A percentile compares a stretch with the other conserved stretches of the same genome.
Conservation (phyloP, 768 basidiomycete genomes). For the Podaxis rugospora region DNA sequence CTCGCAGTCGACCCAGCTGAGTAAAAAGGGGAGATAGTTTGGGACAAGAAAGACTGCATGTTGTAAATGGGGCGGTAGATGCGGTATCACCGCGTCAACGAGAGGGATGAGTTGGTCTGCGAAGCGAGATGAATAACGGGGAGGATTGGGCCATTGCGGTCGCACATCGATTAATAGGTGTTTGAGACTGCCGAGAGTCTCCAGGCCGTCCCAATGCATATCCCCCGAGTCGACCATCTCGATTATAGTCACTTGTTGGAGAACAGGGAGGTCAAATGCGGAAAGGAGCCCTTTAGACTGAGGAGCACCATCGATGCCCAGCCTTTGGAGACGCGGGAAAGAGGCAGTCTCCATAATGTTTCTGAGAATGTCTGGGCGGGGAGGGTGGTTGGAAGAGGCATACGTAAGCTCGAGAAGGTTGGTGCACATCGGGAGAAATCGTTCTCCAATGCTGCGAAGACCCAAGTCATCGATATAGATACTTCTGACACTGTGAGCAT, state of each 20-base stretch:
- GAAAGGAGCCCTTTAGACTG: neutral
- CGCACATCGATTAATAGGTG: neutral
- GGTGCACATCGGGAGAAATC: neutral
- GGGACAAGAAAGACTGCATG: conserved; percentile 4
- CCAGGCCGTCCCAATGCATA: neutral
- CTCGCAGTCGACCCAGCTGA: neutral
- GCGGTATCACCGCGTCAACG: neutral
- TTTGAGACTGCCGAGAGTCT: neutral
- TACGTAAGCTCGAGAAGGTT: neutral
- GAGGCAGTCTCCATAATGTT: neutral
- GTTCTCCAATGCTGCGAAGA: neutral
- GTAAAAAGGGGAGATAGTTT: neutral
- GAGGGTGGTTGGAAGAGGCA: neutral
- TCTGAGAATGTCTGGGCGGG: neutral
- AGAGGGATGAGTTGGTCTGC: neutral
- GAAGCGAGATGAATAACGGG: neutral
- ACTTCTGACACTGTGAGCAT: neutral
- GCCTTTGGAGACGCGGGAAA: neutral
- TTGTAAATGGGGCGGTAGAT: neutral
- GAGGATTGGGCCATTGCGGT: neutral
- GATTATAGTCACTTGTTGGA: neutral
- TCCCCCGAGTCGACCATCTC: neutral
- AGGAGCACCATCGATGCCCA: neutral
- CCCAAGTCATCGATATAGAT: neutral
- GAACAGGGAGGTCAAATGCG: neutral